These are phyloP conservation scores for Phytophthora fragariaefolia DNA, from an alignment of 352 stramenopile species.

Conservation along the genomic window DNA sequence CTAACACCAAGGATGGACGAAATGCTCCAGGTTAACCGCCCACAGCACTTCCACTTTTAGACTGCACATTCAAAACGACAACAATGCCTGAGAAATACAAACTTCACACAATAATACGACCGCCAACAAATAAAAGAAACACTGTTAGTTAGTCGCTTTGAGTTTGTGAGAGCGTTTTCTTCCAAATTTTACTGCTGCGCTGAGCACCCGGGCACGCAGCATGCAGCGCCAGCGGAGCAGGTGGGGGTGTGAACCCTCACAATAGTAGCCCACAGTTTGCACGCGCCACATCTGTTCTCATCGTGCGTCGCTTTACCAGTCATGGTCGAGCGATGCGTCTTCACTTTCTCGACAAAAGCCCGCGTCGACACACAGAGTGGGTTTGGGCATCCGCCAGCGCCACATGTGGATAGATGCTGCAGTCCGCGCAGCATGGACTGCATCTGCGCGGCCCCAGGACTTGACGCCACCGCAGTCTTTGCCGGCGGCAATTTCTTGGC, in stretches of 20 bases:
- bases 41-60: slow-evolving; percentile 1
- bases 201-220: slow-evolving; percentile 52
- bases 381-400: slow-evolving; percentile 46
- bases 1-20: neutral
- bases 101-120: neutral
- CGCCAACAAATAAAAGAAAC: slow-evolving; percentile 10
- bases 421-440: slow-evolving; percentile 64
- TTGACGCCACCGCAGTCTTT: slow-evolving; percentile 16
- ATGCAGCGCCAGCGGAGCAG: slow-evolving; percentile 33
- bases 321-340: slow-evolving; percentile 40
- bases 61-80: slow-evolving; percentile 3
- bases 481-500: slow-evolving; percentile 28
- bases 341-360: slow-evolving; percentile 66
- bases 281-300: slow-evolving; percentile 51
- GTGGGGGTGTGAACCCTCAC: slow-evolving; percentile 38
- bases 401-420: slow-evolving; percentile 50
- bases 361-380: slow-evolving; percentile 61
- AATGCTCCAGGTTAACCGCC: neutral
- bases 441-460: slow-evolving; percentile 52
- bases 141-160: slow-evolving; percentile 17
- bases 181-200: slow-evolving; percentile 10
- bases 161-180: slow-evolving; percentile 2
- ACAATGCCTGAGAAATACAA: slow-evolving; percentile 1
- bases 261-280: slow-evolving; percentile 63
- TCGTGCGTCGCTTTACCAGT: slow-evolving; percentile 34